Evolutionary conservation across 305 asterid species (phyloP), one percentile per base, ranked within the genome.

Genomic region (Fraxinus nigra): DNA sequence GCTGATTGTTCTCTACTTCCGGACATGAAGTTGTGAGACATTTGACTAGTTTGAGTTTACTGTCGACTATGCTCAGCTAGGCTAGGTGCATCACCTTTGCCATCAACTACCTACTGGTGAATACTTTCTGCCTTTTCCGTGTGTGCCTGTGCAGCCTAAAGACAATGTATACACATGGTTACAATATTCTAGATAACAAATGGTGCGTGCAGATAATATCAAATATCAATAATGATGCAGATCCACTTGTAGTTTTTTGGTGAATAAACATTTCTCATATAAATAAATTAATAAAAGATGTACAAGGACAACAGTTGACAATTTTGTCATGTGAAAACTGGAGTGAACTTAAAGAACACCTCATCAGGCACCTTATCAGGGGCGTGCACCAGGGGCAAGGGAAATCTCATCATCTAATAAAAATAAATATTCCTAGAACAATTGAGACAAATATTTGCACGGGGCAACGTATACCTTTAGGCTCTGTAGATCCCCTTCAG

Each of bases 101-200:
- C 34, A 38, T 87, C 82, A 5, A 80, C 77, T 40, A 90, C 85
- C 86, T 81, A 91, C 77, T 87, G 72, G 85, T 88, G 85, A n/a
- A 92, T 85, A 83, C 76, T 79, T 46, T 73, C 87, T 2, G 89
- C 94, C 84, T 85, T 92, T 80, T 92, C 97, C 11, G 94, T 89
- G 26, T 73, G 95, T 16, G 84, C 78, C 84, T 89, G 97, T 14
- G 97, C 97, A 72, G 89, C 97, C 99, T 94, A 88, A 74, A 76
- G 32, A 61, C 33, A 61, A 61, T 2, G 32, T 4, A 61, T 8
- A 61, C 5, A 2, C 72, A 14, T 61, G 5, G 6, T 8, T 22
- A 20, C 26, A 61, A 51, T 11, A 80, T 76, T 26, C 35, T 74
- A 77, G 22, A 40, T 18, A 82, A 34, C 24, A 65, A 78, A 51